Evolutionary conservation across 208 protist genomes (phyloP).

Genomic region (Crithidia expoeki): DNA sequence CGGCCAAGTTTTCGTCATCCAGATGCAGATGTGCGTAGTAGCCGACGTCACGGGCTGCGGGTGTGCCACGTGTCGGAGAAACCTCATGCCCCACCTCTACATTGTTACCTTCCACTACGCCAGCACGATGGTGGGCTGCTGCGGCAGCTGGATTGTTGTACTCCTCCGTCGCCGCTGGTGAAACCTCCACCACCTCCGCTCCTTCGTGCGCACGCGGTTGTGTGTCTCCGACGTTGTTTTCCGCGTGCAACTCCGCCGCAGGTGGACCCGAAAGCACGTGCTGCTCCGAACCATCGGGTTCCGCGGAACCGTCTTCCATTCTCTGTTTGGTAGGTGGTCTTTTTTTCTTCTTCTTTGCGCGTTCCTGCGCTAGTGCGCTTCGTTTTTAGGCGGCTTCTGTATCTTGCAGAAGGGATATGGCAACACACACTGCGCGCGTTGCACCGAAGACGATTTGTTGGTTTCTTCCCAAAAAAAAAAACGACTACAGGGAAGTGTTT

Average conservation of each 20-base stretch:
- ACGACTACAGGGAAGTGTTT: too few species aligned
- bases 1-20: slow-evolving; percentile 34
- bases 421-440: too few species aligned
- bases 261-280: not conserved
- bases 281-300: not conserved
- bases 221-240: not conserved
- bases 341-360: too few species aligned
- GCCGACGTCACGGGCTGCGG: slow-evolving; percentile 1
- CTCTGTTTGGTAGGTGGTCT: not conserved
- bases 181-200: too few species aligned
- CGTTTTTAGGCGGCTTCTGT: too few species aligned
- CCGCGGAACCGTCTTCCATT: slow-evolving; percentile 7
- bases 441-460: too few species aligned
- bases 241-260: not conserved
- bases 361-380: too few species aligned
- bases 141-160: not conserved
- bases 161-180: too few species aligned
- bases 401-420: too few species aligned
- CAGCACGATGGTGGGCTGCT: not conserved
- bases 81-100: slow-evolving; percentile 18
- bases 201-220: not conserved
- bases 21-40: slow-evolving; percentile 20
- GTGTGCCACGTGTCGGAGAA: not conserved
- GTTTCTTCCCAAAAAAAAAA: too few species aligned
- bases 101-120: not conserved